Evolutionary conservation across 2,329 filamentous ascomycete genomes (phyloP), one percentile per base, ranked within the genome.

Genomic region (Pestalotiopsis fici): DNA sequence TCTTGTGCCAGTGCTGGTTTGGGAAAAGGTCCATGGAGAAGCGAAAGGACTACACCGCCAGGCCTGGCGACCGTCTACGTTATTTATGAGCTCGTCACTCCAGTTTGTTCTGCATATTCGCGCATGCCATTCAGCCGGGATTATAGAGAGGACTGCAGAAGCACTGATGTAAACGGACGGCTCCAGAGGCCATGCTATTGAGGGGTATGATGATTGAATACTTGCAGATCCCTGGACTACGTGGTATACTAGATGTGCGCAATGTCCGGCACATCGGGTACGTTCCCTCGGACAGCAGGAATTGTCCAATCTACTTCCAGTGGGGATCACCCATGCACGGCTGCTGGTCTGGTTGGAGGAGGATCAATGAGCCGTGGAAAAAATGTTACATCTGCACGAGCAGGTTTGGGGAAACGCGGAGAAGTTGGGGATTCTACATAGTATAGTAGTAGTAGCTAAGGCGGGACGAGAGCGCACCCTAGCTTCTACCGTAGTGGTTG

Each of bases 261-360:
- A 13, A 21, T 60, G 57, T 21, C n/a, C 57, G 57, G 57, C 55
- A 25, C 27, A 11, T 57, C 55, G 55, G 55, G 55, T 50, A 7
- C 7, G 23, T 13, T 47, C 59, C 21, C 31, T 4, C 9, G 37
- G 18, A 21, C 21, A 13, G 35, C 11, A 63, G 11, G 25, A 31
- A 57, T 63, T 50, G 60, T 18, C 50, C 43, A 57, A 64, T 64
- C 18, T 18, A 27, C 5, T 6, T 35, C 7, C 11, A 56, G 25
- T 23, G 13, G 35, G n/a, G 54, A 59, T 57, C 15, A 35, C 31
- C 37, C 31, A 27, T 47, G 11, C 18, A 43, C 15, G 27, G 12
- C 21, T 13, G 27, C 50, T 59, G 27, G 7, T 63, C 12, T 64
- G 61, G 61, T 64, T 64, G 61, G 47, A 64, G 61, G 61, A 64